Conservation (phyloP, 768 basidiomycete species). For the Hygrocybe coccinea region DNA sequence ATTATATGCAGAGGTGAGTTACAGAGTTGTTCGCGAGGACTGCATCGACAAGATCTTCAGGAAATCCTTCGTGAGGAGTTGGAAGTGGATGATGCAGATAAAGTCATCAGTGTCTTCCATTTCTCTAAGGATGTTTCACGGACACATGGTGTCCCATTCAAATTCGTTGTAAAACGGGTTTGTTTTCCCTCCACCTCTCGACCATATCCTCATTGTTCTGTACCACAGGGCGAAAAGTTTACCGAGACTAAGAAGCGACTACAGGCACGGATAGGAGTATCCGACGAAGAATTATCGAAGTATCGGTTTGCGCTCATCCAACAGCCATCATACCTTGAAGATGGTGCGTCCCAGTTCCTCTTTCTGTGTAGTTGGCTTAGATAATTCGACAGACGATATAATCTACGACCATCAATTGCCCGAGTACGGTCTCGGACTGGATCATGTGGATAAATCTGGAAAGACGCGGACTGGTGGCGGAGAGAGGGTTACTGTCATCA, state of each 20-base stretch:
- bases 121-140: slow-evolving; percentile 90
- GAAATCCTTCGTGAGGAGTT: slow-evolving; percentile 91
- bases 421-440: slow-evolving; percentile 90
- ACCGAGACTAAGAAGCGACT: slow-evolving; percentile 92
- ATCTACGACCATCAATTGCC: slow-evolving; percentile 97
- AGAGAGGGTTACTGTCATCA: slow-evolving; percentile 93
- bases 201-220: slow-evolving; percentile 2
- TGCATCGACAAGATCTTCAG: slow-evolving; percentile 33
- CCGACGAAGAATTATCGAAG: slow-evolving; percentile 92
- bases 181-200: not conserved
- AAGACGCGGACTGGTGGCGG: slow-evolving; percentile 73
- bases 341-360: slow-evolving; percentile 51
- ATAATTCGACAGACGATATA: no score
- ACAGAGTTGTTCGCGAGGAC: not conserved
- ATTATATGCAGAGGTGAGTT: slow-evolving; percentile 86
- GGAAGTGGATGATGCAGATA: slow-evolving; percentile 83
- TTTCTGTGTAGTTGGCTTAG: slow-evolving; percentile 38
- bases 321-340: slow-evolving; percentile 92
- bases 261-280: slow-evolving; percentile 83
- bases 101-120: slow-evolving; percentile 96
- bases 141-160: slow-evolving; percentile 96
- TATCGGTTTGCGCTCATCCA: slow-evolving; percentile 93
- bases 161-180: slow-evolving; percentile 93
- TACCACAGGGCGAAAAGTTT: slow-evolving; percentile 93
- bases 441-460: slow-evolving; percentile 93